Conservation (phyloP, 768 basidiomycete species). For the Cystobasidium ongulense region DNA sequence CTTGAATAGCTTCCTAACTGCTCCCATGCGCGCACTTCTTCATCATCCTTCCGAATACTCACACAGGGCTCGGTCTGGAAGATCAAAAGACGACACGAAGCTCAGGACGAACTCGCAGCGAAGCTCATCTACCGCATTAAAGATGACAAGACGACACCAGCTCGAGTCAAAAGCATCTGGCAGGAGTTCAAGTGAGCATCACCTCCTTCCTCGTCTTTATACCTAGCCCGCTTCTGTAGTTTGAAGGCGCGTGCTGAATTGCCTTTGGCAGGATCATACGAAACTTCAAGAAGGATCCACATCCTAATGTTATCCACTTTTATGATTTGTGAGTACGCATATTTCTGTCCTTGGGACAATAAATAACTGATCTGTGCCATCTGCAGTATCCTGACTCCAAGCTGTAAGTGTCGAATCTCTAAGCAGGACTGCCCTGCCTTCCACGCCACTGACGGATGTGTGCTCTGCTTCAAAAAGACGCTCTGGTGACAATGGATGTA, state of each 20-base stretch:
- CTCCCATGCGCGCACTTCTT: background rate
- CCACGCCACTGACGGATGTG: too few relatives aligned
- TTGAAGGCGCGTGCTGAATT: background rate
- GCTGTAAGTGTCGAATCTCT: conserved; percentile 25
- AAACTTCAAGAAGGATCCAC: conserved; percentile 70
- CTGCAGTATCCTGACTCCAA: conserved; percentile 36
- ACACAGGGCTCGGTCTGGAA: conserved; percentile 50
- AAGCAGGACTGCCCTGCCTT: background rate
- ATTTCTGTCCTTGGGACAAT: background rate
- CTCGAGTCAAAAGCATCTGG: conserved; percentile 78
- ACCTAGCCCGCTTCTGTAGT: background rate
- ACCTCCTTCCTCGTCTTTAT: background rate
- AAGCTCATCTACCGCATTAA: conserved; percentile 84
- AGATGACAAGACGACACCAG: conserved; percentile 73
- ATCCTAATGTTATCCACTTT: conserved; percentile 86
- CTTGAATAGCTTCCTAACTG: conserved; percentile 7
- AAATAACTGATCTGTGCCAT: background rate
- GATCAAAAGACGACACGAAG: conserved; percentile 44
- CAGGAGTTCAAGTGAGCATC: conserved; percentile 41
- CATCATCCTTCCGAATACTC: conserved; percentile 53
- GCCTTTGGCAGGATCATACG: conserved; percentile 56
- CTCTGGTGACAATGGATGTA: conserved; percentile 21
- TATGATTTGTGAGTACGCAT: conserved; percentile 67
- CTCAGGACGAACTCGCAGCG: conserved; percentile 58
- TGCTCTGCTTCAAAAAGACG: too few relatives aligned